phyloP scores from a whole-genome alignment of 805 yeast species.

The Yarrowia sp. region DNA sequence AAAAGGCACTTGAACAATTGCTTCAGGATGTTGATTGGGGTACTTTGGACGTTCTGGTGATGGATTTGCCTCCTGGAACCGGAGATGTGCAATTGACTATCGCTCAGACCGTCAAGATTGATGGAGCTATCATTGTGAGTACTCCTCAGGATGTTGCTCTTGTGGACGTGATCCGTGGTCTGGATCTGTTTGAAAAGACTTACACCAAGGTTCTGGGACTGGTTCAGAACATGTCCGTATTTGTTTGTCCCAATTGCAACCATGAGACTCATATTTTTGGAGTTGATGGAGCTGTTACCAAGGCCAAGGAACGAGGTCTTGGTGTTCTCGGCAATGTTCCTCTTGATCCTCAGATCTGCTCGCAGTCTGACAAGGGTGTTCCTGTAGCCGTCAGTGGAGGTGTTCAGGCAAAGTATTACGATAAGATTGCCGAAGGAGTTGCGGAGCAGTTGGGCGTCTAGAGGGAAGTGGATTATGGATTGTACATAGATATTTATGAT shows the following conservation, averaged over 20 bases:
- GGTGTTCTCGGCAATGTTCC: slow-evolving; percentile 73
- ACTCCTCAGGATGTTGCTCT: slow-evolving; percentile 89
- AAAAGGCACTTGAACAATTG: slow-evolving; percentile 86
- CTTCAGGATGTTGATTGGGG: slow-evolving; percentile 83
- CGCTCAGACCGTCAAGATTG: slow-evolving; percentile 76
- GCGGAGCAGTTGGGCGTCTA: slow-evolving; percentile 42
- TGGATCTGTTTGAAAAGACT: slow-evolving; percentile 76
- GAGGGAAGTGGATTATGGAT: background rate
- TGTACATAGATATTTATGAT: slow-evolving; percentile 11
- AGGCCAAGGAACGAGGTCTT: slow-evolving; percentile 57
- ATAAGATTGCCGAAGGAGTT: slow-evolving; percentile 56
- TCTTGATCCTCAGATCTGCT: slow-evolving; percentile 64
- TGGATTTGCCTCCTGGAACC: slow-evolving; percentile 92
- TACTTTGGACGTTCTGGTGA: slow-evolving; percentile 67
- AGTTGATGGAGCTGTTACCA: slow-evolving; percentile 61
- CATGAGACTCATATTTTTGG: slow-evolving; percentile 82
- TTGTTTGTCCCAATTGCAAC: slow-evolving; percentile 74
- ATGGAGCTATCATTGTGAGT: slow-evolving; percentile 82
- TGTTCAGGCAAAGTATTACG: slow-evolving; percentile 54
- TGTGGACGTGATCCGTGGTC: slow-evolving; percentile 80
- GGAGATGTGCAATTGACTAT: slow-evolving; percentile 86
- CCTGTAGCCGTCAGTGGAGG: slow-evolving; percentile 62
- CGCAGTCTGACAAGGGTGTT: slow-evolving; percentile 66
- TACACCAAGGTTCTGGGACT: slow-evolving; percentile 75
- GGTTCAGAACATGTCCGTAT: slow-evolving; percentile 84